Base-by-base conservation (phyloP, 352 stramenopile species). In the Globisporangium splendens region DNA sequence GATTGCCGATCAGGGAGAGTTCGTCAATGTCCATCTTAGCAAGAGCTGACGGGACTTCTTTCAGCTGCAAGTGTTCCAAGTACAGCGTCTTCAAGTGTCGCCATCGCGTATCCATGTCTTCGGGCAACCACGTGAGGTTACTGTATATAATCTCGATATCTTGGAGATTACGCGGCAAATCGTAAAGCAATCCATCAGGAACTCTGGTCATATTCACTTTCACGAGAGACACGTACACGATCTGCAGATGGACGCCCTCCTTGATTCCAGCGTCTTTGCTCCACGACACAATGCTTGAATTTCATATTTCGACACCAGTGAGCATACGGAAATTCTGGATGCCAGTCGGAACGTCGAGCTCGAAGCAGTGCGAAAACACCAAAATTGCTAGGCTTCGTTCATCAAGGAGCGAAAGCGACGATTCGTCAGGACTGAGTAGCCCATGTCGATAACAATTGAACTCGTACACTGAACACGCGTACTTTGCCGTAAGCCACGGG, bases 221-320 rank as follows among this genome's bases (percentile, higher is more conserved):
- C 1, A 72, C 57, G n/a, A 77, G 43, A 3, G 46, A 53, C 33
- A 73, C 22, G 41, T 74, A 72, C 17, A 47, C 35, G 17, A 77
- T 48, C 2, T 31, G 3, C 3, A 50, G 28, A n/a, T 62, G 55
- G 10, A 41, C 38, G 6, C 22, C 21, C 7, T n/a, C 11, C 0
- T 43, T 66, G n/a, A 73, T 18, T 5, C 50, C 54, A 11, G 63
- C 59, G 3, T 62, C 47, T 12, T 28, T 17, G 1, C 8, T 42
- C 66, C 66, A 77, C 13, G 38, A 20, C 0, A 43, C 17, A 18
- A 77, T 55, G 14, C 33, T 59, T 3, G 55, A 62, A n/a, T 64
- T 68, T 62, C 59, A 72, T 24, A 77, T 49, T 21, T 74, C 60
- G n/a, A 77, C 33, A 0, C 62, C 66, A 3, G 63, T 33, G 10